These are phyloP conservation scores for Leccinum longicurvipes DNA, from an alignment of 768 basidiomycete genomes.

Conservation along the genomic window DNA sequence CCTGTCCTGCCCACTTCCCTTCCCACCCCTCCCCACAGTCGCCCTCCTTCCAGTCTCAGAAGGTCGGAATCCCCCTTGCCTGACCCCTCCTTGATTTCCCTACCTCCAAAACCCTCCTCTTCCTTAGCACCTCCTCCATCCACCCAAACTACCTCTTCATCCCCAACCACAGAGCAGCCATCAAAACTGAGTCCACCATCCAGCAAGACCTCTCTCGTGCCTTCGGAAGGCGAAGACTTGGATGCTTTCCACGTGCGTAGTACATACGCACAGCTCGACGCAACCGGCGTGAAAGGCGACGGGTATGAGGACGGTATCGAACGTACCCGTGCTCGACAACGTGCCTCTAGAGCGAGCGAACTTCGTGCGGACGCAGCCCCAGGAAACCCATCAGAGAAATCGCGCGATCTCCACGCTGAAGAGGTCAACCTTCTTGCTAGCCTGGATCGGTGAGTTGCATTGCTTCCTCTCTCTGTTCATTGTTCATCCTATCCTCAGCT, in stretches of 20 bases:
- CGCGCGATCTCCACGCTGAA: slow-evolving; percentile 62
- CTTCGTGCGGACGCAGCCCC: slow-evolving; percentile 53
- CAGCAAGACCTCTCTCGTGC: slow-evolving; percentile 61
- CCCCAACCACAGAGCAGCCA: slow-evolving; percentile 22
- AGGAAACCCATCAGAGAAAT: slow-evolving; percentile 57
- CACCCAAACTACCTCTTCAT: slow-evolving; percentile 35
- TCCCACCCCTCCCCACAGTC: slow-evolving; percentile 29
- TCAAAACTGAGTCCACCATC: slow-evolving; percentile 36
- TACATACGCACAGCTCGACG: slow-evolving; percentile 88
- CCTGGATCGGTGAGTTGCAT: slow-evolving; percentile 75
- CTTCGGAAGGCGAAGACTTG: slow-evolving; percentile 75
- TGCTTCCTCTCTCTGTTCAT: slow-evolving; percentile 1
- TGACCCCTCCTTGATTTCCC: slow-evolving; percentile 18
- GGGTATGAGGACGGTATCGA: slow-evolving; percentile 94
- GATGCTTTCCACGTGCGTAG: slow-evolving; percentile 82
- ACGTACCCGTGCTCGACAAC: slow-evolving; percentile 76
- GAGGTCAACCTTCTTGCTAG: slow-evolving; percentile 70
- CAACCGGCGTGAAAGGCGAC: slow-evolving; percentile 89
- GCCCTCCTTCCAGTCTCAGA: slow-evolving; percentile 24
- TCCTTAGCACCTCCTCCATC: slow-evolving; percentile 30
- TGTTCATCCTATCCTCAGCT: slow-evolving; percentile 46
- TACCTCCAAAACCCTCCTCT: slow-evolving; percentile 16
- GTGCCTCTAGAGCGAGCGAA: slow-evolving; percentile 55
- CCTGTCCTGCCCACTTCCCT: slow-evolving; percentile 17
- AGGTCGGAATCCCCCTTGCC: slow-evolving; percentile 25